Conservation (phyloP, 192 early-diverging fungal species). For the Rhizophagus clarus region DNA sequence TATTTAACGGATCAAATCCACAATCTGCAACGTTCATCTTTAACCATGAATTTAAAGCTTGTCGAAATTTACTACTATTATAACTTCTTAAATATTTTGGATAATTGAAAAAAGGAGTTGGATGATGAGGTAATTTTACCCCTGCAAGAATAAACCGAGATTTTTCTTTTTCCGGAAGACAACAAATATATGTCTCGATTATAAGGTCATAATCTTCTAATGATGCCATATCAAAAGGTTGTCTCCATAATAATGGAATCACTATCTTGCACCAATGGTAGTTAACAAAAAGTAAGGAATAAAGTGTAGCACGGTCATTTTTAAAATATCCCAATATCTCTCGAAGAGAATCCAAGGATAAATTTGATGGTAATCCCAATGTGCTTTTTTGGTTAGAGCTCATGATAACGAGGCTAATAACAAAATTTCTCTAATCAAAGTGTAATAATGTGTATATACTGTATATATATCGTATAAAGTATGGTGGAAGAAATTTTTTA, state of each 20-base stretch:
- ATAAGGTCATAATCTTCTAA: background rate
- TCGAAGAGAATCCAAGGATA: background rate
- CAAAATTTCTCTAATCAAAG: no score
- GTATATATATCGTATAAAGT: no score
- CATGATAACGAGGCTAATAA: background rate
- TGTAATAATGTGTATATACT: no score
- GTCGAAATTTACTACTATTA: background rate
- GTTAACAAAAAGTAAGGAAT: constrained; percentile 10
- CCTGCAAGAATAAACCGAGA: background rate
- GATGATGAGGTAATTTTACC: background rate
- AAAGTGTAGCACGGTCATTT: background rate
- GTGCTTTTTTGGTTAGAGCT: background rate
- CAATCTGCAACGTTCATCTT: background rate
- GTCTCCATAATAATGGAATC: constrained; percentile 3
- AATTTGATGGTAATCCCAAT: background rate
- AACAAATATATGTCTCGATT: background rate
- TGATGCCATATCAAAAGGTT: background rate
- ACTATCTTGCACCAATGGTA: background rate
- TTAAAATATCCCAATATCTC: constrained; percentile 12
- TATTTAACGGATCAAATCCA: background rate
- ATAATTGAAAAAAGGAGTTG: constrained; percentile 9
- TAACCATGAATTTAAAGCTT: constrained; percentile 10
- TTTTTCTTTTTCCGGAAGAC: background rate
- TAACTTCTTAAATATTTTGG: constrained; percentile 9
- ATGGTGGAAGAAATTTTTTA: no score